These are phyloP conservation scores for Alternaria gaisen DNA, from an alignment of 2,329 filamentous ascomycete genomes.

Conservation along the genomic window DNA sequence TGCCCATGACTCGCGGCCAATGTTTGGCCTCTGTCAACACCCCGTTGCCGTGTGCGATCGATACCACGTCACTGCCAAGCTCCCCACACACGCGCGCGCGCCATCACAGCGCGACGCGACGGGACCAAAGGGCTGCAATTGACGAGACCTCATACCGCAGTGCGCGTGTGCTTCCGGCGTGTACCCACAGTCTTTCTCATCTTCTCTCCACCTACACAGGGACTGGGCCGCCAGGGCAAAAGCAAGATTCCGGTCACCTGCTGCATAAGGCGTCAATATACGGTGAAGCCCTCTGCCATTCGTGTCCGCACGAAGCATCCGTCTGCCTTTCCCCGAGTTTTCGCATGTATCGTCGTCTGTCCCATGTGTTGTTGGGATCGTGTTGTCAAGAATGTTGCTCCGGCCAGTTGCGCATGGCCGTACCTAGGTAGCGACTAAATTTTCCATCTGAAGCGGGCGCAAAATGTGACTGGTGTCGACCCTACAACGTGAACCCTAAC, in stretches of 20 bases:
- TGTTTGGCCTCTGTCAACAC: constrained; percentile 41
- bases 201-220: not conserved
- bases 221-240: constrained; percentile 1
- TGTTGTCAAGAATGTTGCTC: not conserved
- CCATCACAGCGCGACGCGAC: constrained; percentile 30
- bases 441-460: constrained; percentile 7
- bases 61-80: constrained; percentile 42
- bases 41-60: constrained; percentile 34
- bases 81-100: constrained; percentile 23
- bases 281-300: not conserved
- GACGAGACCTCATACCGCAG: not conserved
- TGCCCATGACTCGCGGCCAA: constrained; percentile 28
- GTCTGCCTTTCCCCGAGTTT: not conserved
- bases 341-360: not conserved
- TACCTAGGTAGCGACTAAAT: constrained; percentile 12
- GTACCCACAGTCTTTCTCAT: not conserved
- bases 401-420: constrained; percentile 2
- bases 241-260: not conserved
- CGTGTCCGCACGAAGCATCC: not conserved
- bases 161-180: not conserved
- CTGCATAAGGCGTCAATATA: not conserved
- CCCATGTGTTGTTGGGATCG: not conserved
- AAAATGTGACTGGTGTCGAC: constrained; percentile 11
- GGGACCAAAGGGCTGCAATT: constrained; percentile 1
- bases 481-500: constrained; percentile 1